Conservation (phyloP, 2,329 filamentous ascomycete genomes). For the Alternaria arborescens region DNA sequence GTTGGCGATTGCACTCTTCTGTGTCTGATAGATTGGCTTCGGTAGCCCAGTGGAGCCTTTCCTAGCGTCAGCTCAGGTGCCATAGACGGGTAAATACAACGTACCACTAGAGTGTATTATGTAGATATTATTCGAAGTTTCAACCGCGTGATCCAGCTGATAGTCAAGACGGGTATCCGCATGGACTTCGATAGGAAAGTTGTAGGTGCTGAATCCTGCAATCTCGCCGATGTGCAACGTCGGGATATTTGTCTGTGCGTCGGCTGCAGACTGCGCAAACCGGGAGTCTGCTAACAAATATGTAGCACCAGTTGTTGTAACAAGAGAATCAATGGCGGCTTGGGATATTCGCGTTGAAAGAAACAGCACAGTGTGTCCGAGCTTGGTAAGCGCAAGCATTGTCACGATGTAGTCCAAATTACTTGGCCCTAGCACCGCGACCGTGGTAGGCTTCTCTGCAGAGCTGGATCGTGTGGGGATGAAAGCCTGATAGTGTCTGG, state of each 20-base stretch:
- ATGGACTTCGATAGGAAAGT: constrained; percentile 37
- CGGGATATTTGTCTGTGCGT: constrained; percentile 19
- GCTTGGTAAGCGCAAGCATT: constrained; percentile 62
- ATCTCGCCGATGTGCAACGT: constrained; percentile 25
- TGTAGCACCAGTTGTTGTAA: constrained; percentile 32
- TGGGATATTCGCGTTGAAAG: constrained; percentile 64
- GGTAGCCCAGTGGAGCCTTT: constrained; percentile 68
- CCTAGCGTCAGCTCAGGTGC: neutral
- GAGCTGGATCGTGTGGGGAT: constrained; percentile 29
- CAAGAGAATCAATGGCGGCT: constrained; percentile 60
- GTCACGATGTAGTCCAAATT: constrained; percentile 65
- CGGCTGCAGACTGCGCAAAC: constrained; percentile 46
- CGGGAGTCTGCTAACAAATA: constrained; percentile 33
- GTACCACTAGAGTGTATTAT: constrained; percentile 40
- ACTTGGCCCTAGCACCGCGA: constrained; percentile 63
- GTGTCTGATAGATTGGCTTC: constrained; percentile 68
- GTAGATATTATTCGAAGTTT: constrained; percentile 29
- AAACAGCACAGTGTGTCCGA: constrained; percentile 65
- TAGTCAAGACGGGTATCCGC: constrained; percentile 37
- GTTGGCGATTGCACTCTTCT: constrained; percentile 49
- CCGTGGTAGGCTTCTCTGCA: constrained; percentile 30
- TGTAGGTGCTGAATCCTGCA: constrained; percentile 18
- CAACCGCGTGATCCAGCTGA: constrained; percentile 29
- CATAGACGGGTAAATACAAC: constrained; percentile 16
- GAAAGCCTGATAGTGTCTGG: constrained; percentile 32